A percentile compares a stretch with the other conserved stretches of the same genome.
These are phyloP conservation scores for Blastosporella zonata DNA, from an alignment of 1,284 basidiomycete genomes.

Conservation along the genomic window DNA sequence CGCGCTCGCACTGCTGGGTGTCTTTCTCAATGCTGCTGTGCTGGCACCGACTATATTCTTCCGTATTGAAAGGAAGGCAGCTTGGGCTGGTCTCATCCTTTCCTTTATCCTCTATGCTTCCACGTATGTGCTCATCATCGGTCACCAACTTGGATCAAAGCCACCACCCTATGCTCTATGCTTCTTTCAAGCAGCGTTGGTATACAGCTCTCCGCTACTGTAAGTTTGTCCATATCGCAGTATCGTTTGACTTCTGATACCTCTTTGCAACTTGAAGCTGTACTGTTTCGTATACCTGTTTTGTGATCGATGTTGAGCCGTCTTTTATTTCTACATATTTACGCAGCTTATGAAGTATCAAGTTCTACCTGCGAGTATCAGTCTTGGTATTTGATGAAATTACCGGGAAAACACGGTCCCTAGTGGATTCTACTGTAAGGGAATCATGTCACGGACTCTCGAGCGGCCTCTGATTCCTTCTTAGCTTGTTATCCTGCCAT, in stretches of 20 bases:
- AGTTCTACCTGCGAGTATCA: neutral
- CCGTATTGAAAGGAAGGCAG: constrained; percentile 16
- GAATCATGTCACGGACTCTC: no score
- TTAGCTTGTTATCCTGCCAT: no score
- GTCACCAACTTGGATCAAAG: constrained; percentile 20
- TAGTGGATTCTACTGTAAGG: no score
- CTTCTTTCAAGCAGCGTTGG: constrained; percentile 22
- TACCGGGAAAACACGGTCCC: no score
- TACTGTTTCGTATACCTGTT: neutral
- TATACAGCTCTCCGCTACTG: constrained; percentile 23
- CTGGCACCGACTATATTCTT: constrained; percentile 11
- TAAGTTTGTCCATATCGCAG: constrained; percentile 6
- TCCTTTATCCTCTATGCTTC: constrained; percentile 23
- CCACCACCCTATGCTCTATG: constrained; percentile 24
- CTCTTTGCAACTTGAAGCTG: neutral
- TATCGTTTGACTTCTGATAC: no score
- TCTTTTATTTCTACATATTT: no score
- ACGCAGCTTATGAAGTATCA: no score
- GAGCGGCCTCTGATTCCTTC: no score
- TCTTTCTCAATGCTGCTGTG: constrained; percentile 10
- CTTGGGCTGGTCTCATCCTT: constrained; percentile 22
- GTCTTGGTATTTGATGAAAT: neutral
- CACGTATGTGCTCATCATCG: constrained; percentile 23
- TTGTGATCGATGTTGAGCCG: constrained; percentile 10
- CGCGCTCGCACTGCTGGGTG: constrained; percentile 4